Evolutionary conservation across 129 eudicot species (phyloP).

Genomic region (Rutidosis leptorrhynchoides): DNA sequence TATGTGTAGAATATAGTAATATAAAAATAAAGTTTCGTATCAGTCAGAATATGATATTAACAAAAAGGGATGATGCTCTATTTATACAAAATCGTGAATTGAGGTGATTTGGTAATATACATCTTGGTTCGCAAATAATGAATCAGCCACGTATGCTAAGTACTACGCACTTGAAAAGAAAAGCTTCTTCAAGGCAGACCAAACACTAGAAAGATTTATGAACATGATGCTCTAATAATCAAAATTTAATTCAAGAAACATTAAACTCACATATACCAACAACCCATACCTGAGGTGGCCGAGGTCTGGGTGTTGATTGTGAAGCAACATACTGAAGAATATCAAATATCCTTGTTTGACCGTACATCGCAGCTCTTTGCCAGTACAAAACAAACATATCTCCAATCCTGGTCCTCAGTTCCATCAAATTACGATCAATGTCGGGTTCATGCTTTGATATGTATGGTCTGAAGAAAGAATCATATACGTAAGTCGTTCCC

Average conservation of each 20-base stretch:
- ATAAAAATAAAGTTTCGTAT: background rate
- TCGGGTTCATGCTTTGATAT: slow-evolving; percentile 39
- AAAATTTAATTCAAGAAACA: background rate
- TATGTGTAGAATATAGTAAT: background rate
- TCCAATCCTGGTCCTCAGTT: slow-evolving; percentile 33
- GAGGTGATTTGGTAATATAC: background rate
- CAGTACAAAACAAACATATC: slow-evolving; percentile 56
- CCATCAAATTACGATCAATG: slow-evolving; percentile 37
- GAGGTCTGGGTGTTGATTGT: slow-evolving; percentile 70
- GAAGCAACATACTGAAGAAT: slow-evolving; percentile 84
- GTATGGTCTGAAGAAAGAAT: slow-evolving; percentile 36
- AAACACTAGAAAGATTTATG: background rate
- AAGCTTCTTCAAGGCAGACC: background rate
- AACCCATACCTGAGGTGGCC: slow-evolving; percentile 56
- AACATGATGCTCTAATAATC: background rate
- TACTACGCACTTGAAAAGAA: background rate
- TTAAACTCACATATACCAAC: slow-evolving; percentile 5
- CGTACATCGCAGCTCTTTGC: slow-evolving; percentile 65
- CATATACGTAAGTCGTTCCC: slow-evolving; percentile 76
- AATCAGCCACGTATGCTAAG: background rate
- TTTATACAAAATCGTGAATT: background rate
- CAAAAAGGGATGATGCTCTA: background rate
- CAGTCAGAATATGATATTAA: background rate
- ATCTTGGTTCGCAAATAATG: background rate
- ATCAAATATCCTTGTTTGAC: slow-evolving; percentile 78